Evolutionary conservation across 805 yeast genomes (phyloP).

Genomic region (Candida succiphila): DNA sequence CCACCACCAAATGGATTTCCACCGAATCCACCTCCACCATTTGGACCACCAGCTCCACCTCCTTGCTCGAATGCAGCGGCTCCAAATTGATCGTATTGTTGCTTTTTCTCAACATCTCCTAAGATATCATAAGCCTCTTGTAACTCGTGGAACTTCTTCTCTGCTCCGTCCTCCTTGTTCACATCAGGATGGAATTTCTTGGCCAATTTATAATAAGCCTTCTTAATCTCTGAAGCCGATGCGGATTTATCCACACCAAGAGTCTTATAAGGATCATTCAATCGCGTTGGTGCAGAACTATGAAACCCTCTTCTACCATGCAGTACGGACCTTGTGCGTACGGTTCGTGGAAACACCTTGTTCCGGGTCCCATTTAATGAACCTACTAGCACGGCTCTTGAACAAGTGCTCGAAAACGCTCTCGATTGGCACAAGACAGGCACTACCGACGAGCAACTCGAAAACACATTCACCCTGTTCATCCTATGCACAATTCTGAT

Average conservation of each 20-base stretch:
- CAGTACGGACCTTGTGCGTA: no score
- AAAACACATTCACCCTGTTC: no score
- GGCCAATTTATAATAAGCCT: slow-evolving; percentile 88
- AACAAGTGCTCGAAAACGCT: no score
- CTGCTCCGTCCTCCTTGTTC: slow-evolving; percentile 84
- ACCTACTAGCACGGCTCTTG: no score
- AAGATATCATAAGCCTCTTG: slow-evolving; percentile 92
- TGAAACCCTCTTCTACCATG: slow-evolving; percentile 31
- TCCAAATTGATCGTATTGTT: slow-evolving; percentile 89
- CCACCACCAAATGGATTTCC: slow-evolving; percentile 37
- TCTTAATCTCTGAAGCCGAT: slow-evolving; percentile 76
- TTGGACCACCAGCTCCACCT: slow-evolving; percentile 43
- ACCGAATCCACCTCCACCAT: slow-evolving; percentile 39
- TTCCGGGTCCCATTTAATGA: no score
- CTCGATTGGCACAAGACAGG: no score
- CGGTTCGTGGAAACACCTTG: neutral
- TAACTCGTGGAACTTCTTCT: slow-evolving; percentile 80
- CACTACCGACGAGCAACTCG: no score
- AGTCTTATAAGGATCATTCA: slow-evolving; percentile 72
- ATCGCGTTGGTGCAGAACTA: slow-evolving; percentile 19
- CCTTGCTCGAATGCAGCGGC: slow-evolving; percentile 69
- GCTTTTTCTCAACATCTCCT: slow-evolving; percentile 73
- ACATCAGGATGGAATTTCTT: slow-evolving; percentile 95
- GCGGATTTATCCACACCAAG: slow-evolving; percentile 73
- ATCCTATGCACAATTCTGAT: no score